Conservation (phyloP, 306 rosid genomes). For the Glycyrrhiza uralensis region DNA sequence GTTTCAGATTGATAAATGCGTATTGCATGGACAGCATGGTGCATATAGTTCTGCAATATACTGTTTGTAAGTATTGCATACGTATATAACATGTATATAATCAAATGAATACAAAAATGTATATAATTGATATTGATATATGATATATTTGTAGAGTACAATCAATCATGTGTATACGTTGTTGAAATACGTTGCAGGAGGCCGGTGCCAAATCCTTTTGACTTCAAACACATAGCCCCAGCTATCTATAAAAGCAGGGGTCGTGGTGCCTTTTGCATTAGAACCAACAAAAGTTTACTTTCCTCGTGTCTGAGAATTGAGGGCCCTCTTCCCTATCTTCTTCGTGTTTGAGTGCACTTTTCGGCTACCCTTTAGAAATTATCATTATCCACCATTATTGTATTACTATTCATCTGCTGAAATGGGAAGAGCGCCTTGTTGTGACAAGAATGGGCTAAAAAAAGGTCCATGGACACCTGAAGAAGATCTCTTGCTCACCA, state of each 20-base stretch:
- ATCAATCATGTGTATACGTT: background rate
- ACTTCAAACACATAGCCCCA: constrained; percentile 47
- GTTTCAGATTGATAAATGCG: background rate
- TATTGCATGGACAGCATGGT: background rate
- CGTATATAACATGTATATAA: background rate
- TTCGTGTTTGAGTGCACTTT: constrained; percentile 17
- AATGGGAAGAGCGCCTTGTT: constrained; percentile 98
- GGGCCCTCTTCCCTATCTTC: background rate
- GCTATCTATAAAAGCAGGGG: constrained; percentile 42
- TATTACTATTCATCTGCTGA: background rate
- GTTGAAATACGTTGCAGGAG: constrained; percentile 45
- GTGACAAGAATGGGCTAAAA: constrained; percentile 78
- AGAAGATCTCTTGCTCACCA: constrained; percentile 67
- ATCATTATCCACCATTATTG: background rate
- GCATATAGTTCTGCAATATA: background rate
- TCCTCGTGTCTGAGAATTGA: background rate
- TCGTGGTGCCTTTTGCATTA: constrained; percentile 18
- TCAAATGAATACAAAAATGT: background rate
- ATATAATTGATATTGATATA: background rate
- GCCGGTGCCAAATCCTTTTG: constrained; percentile 92
- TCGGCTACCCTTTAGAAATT: constrained; percentile 6
- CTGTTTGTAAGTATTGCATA: background rate
- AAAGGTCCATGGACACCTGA: constrained; percentile 98
- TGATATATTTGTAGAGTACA: background rate
- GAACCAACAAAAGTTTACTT: constrained; percentile 32